A percentile compares a stretch with the other conserved stretches of the same genome.
Evolutionary conservation across 768 basidiomycete species (phyloP).

Genomic region (Hysterangium stoloniferum): DNA sequence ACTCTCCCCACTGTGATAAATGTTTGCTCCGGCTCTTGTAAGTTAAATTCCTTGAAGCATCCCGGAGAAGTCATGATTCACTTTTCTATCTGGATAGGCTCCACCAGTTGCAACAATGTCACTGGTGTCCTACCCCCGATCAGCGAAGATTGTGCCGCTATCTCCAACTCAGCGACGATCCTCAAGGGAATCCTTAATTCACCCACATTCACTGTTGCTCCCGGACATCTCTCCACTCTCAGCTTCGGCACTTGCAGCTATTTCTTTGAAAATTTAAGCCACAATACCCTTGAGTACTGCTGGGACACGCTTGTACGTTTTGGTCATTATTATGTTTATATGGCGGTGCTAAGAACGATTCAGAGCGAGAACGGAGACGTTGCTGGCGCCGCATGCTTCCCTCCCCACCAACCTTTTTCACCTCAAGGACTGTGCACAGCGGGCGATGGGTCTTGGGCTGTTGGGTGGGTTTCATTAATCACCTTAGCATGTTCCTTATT

Average conservation of each 20-base stretch:
- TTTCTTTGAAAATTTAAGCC: neutral
- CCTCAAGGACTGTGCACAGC: neutral
- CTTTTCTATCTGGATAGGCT: too few relatives aligned
- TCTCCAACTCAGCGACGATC: neutral
- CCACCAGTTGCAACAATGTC: neutral
- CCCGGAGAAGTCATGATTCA: too few relatives aligned
- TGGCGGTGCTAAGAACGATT: neutral
- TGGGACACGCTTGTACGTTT: neutral
- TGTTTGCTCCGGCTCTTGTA: too few relatives aligned
- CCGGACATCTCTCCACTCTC: neutral
- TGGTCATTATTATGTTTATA: neutral
- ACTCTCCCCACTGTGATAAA: too few relatives aligned
- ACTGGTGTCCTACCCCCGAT: neutral
- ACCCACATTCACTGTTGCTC: neutral
- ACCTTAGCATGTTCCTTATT: too few relatives aligned
- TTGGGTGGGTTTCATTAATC: constrained; percentile 1
- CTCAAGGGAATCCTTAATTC: neutral
- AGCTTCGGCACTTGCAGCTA: neutral
- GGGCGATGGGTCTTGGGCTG: neutral
- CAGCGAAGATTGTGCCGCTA: neutral
- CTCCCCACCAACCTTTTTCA: neutral
- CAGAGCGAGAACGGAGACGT: neutral
- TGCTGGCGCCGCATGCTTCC: constrained; percentile 1
- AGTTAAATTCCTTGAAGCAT: too few relatives aligned
- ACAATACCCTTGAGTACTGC: neutral